Evolutionary conservation across 2,329 filamentous ascomycete species (phyloP), one percentile per base, ranked within the genome.

Genomic region (Cladosporium sp.): DNA sequence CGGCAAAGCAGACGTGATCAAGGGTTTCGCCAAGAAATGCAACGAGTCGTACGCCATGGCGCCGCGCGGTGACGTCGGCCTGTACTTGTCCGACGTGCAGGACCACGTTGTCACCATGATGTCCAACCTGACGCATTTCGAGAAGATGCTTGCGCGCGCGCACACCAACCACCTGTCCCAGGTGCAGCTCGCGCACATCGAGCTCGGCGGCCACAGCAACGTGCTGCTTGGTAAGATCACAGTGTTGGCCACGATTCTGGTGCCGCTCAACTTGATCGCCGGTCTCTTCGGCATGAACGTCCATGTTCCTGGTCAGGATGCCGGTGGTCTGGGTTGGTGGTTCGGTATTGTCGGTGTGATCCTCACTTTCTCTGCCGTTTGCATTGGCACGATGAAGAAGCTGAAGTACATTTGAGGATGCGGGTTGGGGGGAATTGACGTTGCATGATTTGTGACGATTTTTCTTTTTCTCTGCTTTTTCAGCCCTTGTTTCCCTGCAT

Each of bases 91-190:
- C 74, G 95, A 99, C 80, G 97, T 99, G 69, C 95, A 99, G 79
- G 95, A 99, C 80, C 95, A 99, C 85, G 94, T 99, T 62, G 92
- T 99, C 66, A 99, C 95, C 54, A 98, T 98, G 94, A 96, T 97
- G 86, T 95, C 91, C 71, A 99, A 96, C 79, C 80, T 99, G 72
- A 88, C 88, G 0, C 95, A 99, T 77, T 97, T 97, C 72, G 95
- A 99, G 78, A 98, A 98, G 84, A 97, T 99, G 85, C 85, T 99
- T 58, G 93, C 91, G 30, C 90, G 95, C 25, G 91, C 91, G 2
- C 95, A 99, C 81, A 92, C 91, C 82, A 99, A 98, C 78, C 98
- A 99, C 76, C 85, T 99, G 43, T 94, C 95, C 1, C 95, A 97
- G 76, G 87, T 98, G 68, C 94, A 91, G 46, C 93, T 98, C 72